Evolutionary conservation across 129 eudicot species (phyloP).

Genomic region (Ambrosia trifida): DNA sequence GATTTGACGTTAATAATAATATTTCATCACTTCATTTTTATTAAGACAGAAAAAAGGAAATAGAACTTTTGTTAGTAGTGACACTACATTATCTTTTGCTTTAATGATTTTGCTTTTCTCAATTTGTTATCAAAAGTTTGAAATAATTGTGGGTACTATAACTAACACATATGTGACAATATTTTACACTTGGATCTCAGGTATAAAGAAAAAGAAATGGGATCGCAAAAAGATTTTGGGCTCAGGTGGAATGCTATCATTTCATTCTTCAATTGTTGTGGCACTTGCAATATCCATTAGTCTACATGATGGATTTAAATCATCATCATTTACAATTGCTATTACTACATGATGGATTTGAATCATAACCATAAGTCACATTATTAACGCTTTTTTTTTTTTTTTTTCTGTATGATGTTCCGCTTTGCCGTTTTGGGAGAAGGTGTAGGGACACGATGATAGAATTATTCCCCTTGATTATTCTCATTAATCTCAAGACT

Average conservation of each 20-base stretch:
- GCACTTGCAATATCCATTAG: conserved; percentile 55
- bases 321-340: conserved; percentile 53
- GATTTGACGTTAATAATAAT: too few relatives aligned
- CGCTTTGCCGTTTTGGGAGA: too few relatives aligned
- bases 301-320: conserved; percentile 54
- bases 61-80: too few relatives aligned
- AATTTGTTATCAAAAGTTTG: conserved; percentile 3
- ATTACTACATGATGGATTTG: too few relatives aligned
- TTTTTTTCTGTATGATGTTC: too few relatives aligned
- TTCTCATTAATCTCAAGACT: too few relatives aligned
- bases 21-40: too few relatives aligned
- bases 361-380: too few relatives aligned
- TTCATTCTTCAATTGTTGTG: conserved; percentile 61
- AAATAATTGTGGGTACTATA: conserved; percentile 7
- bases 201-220: conserved; percentile 63
- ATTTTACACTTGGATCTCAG: conserved; percentile 46
- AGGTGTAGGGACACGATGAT: too few relatives aligned
- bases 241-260: conserved; percentile 73
- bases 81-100: neutral
- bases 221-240: conserved; percentile 57
- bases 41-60: too few relatives aligned
- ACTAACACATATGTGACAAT: conserved; percentile 18
- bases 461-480: too few relatives aligned
- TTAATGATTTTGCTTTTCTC: conserved; percentile 9
- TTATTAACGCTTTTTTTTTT: too few relatives aligned